Evolutionary conservation across 2,329 filamentous ascomycete genomes (phyloP).

Genomic region (Penicillium sp.): DNA sequence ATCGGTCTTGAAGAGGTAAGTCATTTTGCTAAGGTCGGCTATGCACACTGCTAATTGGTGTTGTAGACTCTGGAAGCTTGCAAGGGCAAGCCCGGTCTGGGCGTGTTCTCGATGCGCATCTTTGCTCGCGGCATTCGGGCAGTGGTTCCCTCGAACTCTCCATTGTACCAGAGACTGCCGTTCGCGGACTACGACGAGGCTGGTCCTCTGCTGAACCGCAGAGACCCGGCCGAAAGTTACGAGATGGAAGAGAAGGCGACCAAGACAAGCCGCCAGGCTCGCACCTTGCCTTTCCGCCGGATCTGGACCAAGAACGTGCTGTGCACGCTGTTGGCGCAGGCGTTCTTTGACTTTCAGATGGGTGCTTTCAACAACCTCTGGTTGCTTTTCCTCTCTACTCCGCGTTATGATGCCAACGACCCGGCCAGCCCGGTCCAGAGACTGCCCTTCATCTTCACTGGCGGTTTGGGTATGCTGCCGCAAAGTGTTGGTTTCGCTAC

Average conservation of each 20-base stretch:
- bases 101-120: conserved; percentile 27
- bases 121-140: conserved; percentile 22
- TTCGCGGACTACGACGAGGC: conserved; percentile 32
- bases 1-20: conserved; percentile 60
- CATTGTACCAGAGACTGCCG: conserved; percentile 27
- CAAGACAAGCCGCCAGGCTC: conserved; percentile 26
- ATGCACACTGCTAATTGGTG: no score
- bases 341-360: conserved; percentile 65
- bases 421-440: conserved; percentile 35
- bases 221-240: conserved; percentile 27
- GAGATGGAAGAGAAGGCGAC: conserved; percentile 33
- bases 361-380: conserved; percentile 65
- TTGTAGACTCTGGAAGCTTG: conserved; percentile 48
- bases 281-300: conserved; percentile 40
- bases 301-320: conserved; percentile 51
- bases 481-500: conserved; percentile 64
- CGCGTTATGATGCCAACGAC: conserved; percentile 45
- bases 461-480: conserved; percentile 64
- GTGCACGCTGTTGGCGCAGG: conserved; percentile 53
- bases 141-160: conserved; percentile 25
- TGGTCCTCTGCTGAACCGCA: conserved; percentile 28
- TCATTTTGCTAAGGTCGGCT: no score
- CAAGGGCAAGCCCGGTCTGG: conserved; percentile 41
- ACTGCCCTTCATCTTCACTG: conserved; percentile 54
- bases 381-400: conserved; percentile 68